A percentile compares a stretch with the other conserved stretches of the same genome.
Conservation (phyloP, 2,329 filamentous ascomycete species). For the Claviceps quebecensis region DNA sequence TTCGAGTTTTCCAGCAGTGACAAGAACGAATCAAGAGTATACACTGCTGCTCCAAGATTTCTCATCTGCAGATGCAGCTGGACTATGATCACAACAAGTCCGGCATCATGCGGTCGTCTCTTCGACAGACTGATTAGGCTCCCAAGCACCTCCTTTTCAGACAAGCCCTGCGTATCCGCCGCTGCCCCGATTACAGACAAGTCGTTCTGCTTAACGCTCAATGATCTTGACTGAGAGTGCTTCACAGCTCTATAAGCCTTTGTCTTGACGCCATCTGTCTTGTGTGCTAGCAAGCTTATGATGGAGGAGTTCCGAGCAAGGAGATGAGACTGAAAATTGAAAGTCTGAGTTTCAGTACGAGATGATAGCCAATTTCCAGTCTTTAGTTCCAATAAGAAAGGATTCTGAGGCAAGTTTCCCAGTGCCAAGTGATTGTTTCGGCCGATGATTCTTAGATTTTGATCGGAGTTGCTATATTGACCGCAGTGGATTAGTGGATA, state of each 20-base stretch:
- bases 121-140: conserved; percentile 55
- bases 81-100: conserved; percentile 63
- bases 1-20: conserved; percentile 51
- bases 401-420: conserved; percentile 37
- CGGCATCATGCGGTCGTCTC: conserved; percentile 64
- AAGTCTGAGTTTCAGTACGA: conserved; percentile 48
- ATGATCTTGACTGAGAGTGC: conserved; percentile 15
- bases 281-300: conserved; percentile 52
- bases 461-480: conserved; percentile 44
- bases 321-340: conserved; percentile 50
- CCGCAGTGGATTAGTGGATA: conserved; percentile 14
- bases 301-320: conserved; percentile 47
- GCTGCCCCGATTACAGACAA: conserved; percentile 51
- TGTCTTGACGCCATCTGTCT: conserved; percentile 46
- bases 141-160: conserved; percentile 55
- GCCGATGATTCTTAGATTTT: conserved; percentile 50
- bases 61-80: conserved; percentile 65
- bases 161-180: conserved; percentile 50
- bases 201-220: conserved; percentile 20
- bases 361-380: conserved; percentile 39
- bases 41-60: conserved; percentile 59
- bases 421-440: conserved; percentile 46
- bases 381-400: conserved; percentile 52
- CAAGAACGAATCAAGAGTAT: conserved; percentile 64
- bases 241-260: conserved; percentile 30